Conservation (phyloP, 306 rosid species). For the Ammopiptanthus mongolicus region DNA sequence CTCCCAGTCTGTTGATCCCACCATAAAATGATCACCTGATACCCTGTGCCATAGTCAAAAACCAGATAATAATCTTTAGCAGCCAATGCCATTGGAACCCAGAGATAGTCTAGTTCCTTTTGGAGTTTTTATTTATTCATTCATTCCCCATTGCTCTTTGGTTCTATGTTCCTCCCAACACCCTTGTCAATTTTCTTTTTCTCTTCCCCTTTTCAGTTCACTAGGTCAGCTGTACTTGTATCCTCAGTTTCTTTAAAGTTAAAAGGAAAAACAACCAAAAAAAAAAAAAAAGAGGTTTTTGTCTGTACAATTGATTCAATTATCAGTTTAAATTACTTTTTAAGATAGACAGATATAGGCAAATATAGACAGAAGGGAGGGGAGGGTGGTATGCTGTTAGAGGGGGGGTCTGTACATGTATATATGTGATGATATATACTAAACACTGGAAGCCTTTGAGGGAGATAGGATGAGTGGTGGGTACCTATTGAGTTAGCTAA, state of each 20-base stretch:
- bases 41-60: constrained; percentile 51
- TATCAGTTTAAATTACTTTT: constrained; percentile 33
- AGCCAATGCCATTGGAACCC: constrained; percentile 52
- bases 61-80: constrained; percentile 58
- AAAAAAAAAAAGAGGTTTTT: not conserved
- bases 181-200: constrained; percentile 20
- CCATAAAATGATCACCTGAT: constrained; percentile 39
- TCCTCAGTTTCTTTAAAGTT: constrained; percentile 23
- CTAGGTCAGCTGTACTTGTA: constrained; percentile 42
- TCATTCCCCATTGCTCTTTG: constrained; percentile 83
- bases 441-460: constrained; percentile 42
- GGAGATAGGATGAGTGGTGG: constrained; percentile 59
- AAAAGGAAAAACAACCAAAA: not conserved
- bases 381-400: constrained; percentile 41
- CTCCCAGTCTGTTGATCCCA: constrained; percentile 42
- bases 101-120: constrained; percentile 62
- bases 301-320: constrained; percentile 50
- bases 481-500: constrained; percentile 47
- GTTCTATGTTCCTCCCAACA: constrained; percentile 51
- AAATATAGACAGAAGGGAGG: constrained; percentile 34
- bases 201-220: constrained; percentile 11
- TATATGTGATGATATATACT: constrained; percentile 70
- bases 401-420: constrained; percentile 50
- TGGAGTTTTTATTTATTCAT: constrained; percentile 74
- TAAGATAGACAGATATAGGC: constrained; percentile 29